phyloP scores from a whole-genome alignment of 2,329 filamentous ascomycete species.

The Calcarisporium arbuscula region DNA sequence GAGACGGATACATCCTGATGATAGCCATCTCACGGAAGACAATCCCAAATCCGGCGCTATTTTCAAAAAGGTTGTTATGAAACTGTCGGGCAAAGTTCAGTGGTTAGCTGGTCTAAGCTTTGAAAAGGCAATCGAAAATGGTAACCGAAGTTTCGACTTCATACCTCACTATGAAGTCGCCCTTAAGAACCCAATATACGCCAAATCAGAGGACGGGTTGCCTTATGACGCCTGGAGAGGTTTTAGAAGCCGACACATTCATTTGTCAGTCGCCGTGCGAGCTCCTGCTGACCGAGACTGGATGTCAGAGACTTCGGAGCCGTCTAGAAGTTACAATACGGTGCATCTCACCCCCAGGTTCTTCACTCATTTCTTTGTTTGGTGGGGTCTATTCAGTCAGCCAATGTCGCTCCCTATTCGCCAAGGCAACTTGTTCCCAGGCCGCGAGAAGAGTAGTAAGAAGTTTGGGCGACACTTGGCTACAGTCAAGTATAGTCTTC shows the following conservation, averaged over 20 bases:
- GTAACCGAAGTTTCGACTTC: constrained; percentile 77
- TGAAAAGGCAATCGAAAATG: constrained; percentile 70
- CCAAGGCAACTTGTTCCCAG: constrained; percentile 86
- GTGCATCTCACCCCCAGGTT: constrained; percentile 92
- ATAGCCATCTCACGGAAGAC: constrained; percentile 56
- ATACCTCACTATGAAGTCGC: constrained; percentile 88
- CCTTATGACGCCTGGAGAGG: constrained; percentile 89
- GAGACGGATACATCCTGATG: constrained; percentile 44
- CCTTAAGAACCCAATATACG: constrained; percentile 71
- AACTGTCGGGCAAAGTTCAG: constrained; percentile 90
- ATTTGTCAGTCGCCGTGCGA: constrained; percentile 85
- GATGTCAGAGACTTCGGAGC: constrained; percentile 66
- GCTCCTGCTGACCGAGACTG: constrained; percentile 85
- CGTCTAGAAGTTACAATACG: constrained; percentile 90
- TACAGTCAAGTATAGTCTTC: constrained; percentile 96
- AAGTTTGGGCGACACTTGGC: constrained; percentile 95
- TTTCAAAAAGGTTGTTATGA: constrained; percentile 99
- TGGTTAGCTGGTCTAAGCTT: constrained; percentile 91
- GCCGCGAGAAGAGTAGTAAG: constrained; percentile 92
- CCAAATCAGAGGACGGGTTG: constrained; percentile 48
- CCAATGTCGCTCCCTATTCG: constrained; percentile 92
- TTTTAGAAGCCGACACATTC: constrained; percentile 96
- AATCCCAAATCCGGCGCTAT: constrained; percentile 66
- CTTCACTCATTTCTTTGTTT: constrained; percentile 96
- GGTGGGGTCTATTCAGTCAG: constrained; percentile 95